A percentile compares a stretch with the other conserved stretches of the same genome.
These are phyloP conservation scores for Claviceps sp. DNA, from an alignment of 2,329 filamentous ascomycete species.

Conservation along the genomic window DNA sequence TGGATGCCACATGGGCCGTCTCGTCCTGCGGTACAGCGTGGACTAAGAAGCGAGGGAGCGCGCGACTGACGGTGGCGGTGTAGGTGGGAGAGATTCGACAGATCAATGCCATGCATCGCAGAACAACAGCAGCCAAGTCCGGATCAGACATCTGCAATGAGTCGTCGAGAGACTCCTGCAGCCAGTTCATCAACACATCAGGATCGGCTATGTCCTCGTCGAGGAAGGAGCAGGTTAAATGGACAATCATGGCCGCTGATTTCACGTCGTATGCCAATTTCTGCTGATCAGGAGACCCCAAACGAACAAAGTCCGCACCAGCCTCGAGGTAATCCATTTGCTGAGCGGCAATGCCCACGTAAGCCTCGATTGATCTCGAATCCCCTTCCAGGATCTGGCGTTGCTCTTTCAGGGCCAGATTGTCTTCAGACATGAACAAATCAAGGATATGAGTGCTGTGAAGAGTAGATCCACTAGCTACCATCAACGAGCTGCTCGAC, in stretches of 20 bases:
- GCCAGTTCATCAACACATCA: conserved; percentile 69
- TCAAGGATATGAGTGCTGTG: conserved; percentile 57
- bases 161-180: conserved; percentile 71
- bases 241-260: conserved; percentile 66
- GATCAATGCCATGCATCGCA: conserved; percentile 71
- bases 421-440: conserved; percentile 49
- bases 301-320: conserved; percentile 68
- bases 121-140: conserved; percentile 59
- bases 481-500: conserved; percentile 60
- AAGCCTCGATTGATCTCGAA: conserved; percentile 42
- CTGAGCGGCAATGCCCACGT: conserved; percentile 62
- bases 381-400: conserved; percentile 33
- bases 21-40: conserved; percentile 59
- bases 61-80: conserved; percentile 62
- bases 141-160: conserved; percentile 70
- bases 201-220: conserved; percentile 71
- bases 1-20: conserved; percentile 66
- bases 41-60: conserved; percentile 77
- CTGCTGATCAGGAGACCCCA: conserved; percentile 79
- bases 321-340: conserved; percentile 81
- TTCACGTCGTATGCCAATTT: conserved; percentile 77
- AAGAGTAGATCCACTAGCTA: conserved; percentile 47
- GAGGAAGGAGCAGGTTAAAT: conserved; percentile 70
- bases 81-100: conserved; percentile 61
- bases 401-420: conserved; percentile 24